phyloP scores from a whole-genome alignment of 768 basidiomycete species.

The Imleria badia region DNA sequence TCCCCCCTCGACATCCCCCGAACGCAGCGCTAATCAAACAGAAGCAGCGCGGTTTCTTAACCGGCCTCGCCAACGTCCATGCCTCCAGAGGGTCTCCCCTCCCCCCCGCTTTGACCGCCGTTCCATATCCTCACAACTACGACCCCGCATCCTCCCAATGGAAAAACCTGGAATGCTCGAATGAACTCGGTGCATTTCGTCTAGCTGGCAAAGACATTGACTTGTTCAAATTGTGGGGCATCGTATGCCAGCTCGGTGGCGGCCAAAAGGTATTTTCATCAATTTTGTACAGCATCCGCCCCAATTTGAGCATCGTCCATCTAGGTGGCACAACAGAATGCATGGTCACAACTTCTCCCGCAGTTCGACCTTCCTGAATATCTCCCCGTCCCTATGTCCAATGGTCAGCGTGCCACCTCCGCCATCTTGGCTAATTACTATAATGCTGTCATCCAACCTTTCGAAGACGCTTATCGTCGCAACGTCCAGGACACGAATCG shows the following conservation, averaged over 20 bases:
- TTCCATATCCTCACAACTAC: constrained; percentile 53
- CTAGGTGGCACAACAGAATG: constrained; percentile 51
- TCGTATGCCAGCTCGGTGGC: constrained; percentile 63
- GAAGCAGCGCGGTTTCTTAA: constrained; percentile 60
- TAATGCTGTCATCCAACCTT: constrained; percentile 59
- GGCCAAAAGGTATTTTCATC: constrained; percentile 50
- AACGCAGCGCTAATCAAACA: constrained; percentile 43
- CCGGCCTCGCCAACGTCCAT: constrained; percentile 60
- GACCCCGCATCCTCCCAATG: constrained; percentile 65
- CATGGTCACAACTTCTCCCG: constrained; percentile 53
- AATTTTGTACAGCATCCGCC: constrained; percentile 11
- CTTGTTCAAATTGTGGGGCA: constrained; percentile 69
- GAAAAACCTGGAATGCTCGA: constrained; percentile 62
- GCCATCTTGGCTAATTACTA: constrained; percentile 58
- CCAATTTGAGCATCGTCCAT: constrained; percentile 10
- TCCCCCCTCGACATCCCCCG: constrained; percentile 37
- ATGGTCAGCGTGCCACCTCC: constrained; percentile 51
- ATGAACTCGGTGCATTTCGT: constrained; percentile 61
- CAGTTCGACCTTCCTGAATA: constrained; percentile 65
- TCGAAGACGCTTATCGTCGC: constrained; percentile 69
- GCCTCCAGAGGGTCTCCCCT: constrained; percentile 58
- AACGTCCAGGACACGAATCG: constrained; percentile 61
- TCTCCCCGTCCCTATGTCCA: constrained; percentile 45
- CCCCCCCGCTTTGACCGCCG: constrained; percentile 71
- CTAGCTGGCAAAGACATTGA: constrained; percentile 75